Evolutionary conservation across 2,329 filamentous ascomycete species (phyloP).

Genomic region (Hortaea werneckii): DNA sequence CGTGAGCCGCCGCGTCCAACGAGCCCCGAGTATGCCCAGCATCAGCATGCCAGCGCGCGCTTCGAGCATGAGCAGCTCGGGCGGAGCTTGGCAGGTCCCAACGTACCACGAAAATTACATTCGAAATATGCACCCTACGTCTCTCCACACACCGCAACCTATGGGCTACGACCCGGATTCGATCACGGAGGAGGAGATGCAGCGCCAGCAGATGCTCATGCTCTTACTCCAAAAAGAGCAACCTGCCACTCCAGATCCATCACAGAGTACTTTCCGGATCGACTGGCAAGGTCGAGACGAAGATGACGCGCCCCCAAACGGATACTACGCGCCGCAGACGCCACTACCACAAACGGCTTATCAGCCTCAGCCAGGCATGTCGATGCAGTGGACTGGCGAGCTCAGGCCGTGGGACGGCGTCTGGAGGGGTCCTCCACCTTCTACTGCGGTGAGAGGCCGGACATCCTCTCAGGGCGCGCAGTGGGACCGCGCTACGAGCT

Average conservation of each 20-base stretch:
- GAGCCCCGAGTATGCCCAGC: not conserved
- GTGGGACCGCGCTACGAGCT: constrained; percentile 1
- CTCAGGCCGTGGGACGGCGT: constrained; percentile 24
- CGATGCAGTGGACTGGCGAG: constrained; percentile 13
- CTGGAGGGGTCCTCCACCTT: constrained; percentile 18
- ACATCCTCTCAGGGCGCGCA: not conserved
- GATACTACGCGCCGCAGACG: constrained; percentile 19
- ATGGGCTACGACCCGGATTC: constrained; percentile 21
- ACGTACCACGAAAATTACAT: constrained; percentile 36
- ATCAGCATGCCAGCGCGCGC: constrained; percentile 3
- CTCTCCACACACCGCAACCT: constrained; percentile 8
- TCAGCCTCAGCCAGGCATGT: constrained; percentile 7
- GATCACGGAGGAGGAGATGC: constrained; percentile 39
- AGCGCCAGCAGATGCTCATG: constrained; percentile 42
- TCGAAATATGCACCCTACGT: constrained; percentile 37
- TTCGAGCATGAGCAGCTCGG: constrained; percentile 7
- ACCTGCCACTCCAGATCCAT: constrained; percentile 23
- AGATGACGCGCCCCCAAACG: constrained; percentile 15
- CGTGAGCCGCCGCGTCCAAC: constrained; percentile 6
- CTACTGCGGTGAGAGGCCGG: constrained; percentile 10
- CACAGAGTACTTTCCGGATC: constrained; percentile 34
- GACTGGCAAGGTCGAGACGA: constrained; percentile 23
- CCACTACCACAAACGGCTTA: constrained; percentile 4
- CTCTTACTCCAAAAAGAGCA: constrained; percentile 28
- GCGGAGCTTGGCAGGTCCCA: constrained; percentile 23